These are phyloP conservation scores for Acanthamoeba royreba DNA, from an alignment of 208 protist genomes.

Conservation along the genomic window DNA sequence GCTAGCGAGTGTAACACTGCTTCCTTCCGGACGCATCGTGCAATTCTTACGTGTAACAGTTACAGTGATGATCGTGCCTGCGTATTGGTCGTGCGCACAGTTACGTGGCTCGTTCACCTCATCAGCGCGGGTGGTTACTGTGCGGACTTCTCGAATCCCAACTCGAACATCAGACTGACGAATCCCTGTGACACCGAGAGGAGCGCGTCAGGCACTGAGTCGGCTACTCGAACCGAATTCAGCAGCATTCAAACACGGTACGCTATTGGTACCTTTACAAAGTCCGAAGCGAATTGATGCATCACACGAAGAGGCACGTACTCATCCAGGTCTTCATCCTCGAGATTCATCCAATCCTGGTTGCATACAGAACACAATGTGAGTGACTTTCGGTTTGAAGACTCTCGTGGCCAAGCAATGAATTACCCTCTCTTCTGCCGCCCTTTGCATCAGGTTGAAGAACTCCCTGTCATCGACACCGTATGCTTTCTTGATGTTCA, in stretches of 20 bases:
- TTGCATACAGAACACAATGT: not conserved
- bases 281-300: not conserved
- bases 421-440: not conserved
- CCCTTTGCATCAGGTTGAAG: not conserved
- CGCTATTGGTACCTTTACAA: not conserved
- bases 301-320: not conserved
- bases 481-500: conserved; percentile 23
- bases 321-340: conserved; percentile 3
- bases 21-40: too few relatives aligned
- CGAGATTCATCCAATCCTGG: conserved; percentile 25
- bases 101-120: too few relatives aligned
- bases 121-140: too few relatives aligned
- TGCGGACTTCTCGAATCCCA: conserved; percentile 16
- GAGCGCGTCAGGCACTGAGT: not conserved
- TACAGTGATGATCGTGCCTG: too few relatives aligned
- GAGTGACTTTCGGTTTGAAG: not conserved
- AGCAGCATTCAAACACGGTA: not conserved
- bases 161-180: conserved; percentile 26
- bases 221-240: not conserved
- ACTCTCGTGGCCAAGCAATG: not conserved
- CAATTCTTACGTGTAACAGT: too few relatives aligned
- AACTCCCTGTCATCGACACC: not conserved
- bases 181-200: not conserved
- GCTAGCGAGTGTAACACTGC: too few relatives aligned
- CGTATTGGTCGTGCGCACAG: too few relatives aligned